Evolutionary conservation across 2,329 filamentous ascomycete species (phyloP), one percentile per base, ranked within the genome.

Genomic region (Penicillium sp.): DNA sequence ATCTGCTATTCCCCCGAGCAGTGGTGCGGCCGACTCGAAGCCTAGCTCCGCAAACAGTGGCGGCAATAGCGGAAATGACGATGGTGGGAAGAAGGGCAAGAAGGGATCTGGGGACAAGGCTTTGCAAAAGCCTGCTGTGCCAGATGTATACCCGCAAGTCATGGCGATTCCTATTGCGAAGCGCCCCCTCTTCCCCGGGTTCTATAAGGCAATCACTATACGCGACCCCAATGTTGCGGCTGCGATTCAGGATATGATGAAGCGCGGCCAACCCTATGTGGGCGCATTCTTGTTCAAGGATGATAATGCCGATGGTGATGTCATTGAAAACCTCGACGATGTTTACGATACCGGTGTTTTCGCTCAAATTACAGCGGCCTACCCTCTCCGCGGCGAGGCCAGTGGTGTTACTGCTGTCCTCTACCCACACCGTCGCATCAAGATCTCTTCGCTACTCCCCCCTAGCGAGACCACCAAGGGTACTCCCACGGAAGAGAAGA

Each of bases 191-290:
- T 99, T 98, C 76, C 95, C 95, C 1, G 95, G 95, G 1, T 99
- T 98, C 77, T 99, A 99, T 81, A 99, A 99, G 78, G 93, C 95
- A 10, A 95, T 99, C 65, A 99, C 93, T 3, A 96, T 99, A 65
- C 89, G 91, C 71, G 92, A 99, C 70, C 90, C 90, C 19, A 90
- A 95, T 66, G 95, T 99, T 35, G 90, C 93, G 14, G 87, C 88
- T 39, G 95, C 95, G 22, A 96, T 99, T 64, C 90, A 93, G 57
- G 96, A 99, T 72, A 95, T 96, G 83, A 91, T 98, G 73, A 96
- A 96, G 82, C 85, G 93, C 52, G 95, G 95, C 0, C 96, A 99
- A 75, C 96, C 93, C 24, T 99, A 99, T 69, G 91, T 99, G 42
- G 95, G 95, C 61, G 93, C 93, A 3, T 99, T 99, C 77, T 76